Evolutionary conservation across 2,329 filamentous ascomycete species (phyloP).

Genomic region (Chaetomiaceae sp.): DNA sequence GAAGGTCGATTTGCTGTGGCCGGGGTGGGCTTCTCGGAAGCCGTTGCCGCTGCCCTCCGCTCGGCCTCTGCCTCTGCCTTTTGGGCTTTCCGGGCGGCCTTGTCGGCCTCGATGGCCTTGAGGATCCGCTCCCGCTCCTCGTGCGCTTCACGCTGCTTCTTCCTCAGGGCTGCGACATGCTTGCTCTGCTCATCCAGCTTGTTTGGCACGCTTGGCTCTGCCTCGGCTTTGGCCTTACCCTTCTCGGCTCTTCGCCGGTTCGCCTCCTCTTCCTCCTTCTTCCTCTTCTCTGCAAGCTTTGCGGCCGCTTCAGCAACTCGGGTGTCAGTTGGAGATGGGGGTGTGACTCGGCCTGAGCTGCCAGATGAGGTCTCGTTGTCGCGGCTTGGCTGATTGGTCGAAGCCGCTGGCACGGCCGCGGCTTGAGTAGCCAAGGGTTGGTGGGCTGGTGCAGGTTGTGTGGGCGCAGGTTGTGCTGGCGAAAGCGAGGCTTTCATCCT

Average conservation of each 20-base stretch:
- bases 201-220: conserved; percentile 14
- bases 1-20: conserved; percentile 31
- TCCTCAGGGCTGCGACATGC: conserved; percentile 54
- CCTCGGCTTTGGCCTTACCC: conserved; percentile 36
- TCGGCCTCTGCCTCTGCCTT: conserved; percentile 42
- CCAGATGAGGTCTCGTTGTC: conserved; percentile 13
- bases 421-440: not conserved
- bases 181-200: conserved; percentile 37
- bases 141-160: conserved; percentile 59
- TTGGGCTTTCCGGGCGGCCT: conserved; percentile 58
- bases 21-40: conserved; percentile 22
- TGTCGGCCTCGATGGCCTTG: conserved; percentile 72
- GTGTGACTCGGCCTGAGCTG: conserved; percentile 25
- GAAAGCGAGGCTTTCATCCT: conserved; percentile 45
- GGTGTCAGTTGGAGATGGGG: conserved; percentile 23
- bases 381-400: not conserved
- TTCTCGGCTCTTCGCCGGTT: conserved; percentile 31
- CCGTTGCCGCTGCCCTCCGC: conserved; percentile 26
- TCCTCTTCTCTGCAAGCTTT: conserved; percentile 41
- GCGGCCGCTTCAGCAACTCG: conserved; percentile 45
- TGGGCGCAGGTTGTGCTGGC: not conserved
- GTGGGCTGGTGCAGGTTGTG: not conserved
- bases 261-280: conserved; percentile 41
- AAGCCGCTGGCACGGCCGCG: not conserved
- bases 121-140: conserved; percentile 69